Percentiles rank a stretch among this genome's conserved stretches.
Conservation (phyloP, 345 rosid species). For the Lenwebbia sp. region DNA sequence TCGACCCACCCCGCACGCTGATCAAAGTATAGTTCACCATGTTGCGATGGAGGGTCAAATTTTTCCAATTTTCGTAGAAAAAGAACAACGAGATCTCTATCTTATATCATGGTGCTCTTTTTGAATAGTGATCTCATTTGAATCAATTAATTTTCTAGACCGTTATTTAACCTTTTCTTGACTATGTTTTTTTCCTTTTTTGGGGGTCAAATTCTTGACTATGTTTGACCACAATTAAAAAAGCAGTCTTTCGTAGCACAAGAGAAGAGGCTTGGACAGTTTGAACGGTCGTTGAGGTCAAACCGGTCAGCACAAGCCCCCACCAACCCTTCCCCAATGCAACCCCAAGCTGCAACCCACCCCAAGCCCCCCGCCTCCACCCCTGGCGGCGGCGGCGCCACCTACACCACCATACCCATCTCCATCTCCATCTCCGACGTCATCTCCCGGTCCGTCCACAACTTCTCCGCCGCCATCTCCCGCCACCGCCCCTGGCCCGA, state of each 20-base stretch:
- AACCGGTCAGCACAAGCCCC: not conserved
- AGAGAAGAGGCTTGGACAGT: not conserved
- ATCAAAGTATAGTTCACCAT: not conserved
- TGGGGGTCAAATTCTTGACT: not conserved
- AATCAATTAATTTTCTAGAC: not conserved
- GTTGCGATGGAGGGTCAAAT: not conserved
- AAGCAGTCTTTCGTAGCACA: not conserved
- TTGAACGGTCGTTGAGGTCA: slow-evolving; percentile 1
- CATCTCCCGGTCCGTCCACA: slow-evolving; percentile 35
- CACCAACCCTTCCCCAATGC: not conserved
- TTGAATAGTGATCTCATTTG: not conserved
- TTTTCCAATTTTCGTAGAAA: not conserved
- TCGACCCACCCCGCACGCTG: not conserved
- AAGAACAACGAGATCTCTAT: not conserved
- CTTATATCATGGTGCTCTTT: not conserved
- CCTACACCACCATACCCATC: slow-evolving; percentile 46
- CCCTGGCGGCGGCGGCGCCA: not conserved
- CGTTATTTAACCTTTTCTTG: not conserved
- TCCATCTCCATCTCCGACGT: slow-evolving; percentile 35
- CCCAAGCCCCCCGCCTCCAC: not conserved
- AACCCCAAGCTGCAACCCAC: not conserved
- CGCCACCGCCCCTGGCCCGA: slow-evolving; percentile 49
- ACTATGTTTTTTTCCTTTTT: too few species aligned
- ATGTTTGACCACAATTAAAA: not conserved
- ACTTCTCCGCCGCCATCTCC: slow-evolving; percentile 26